Base-by-base conservation (phyloP, 176 grass and related monocot species). In the Rhynchospora breviuscula region DNA sequence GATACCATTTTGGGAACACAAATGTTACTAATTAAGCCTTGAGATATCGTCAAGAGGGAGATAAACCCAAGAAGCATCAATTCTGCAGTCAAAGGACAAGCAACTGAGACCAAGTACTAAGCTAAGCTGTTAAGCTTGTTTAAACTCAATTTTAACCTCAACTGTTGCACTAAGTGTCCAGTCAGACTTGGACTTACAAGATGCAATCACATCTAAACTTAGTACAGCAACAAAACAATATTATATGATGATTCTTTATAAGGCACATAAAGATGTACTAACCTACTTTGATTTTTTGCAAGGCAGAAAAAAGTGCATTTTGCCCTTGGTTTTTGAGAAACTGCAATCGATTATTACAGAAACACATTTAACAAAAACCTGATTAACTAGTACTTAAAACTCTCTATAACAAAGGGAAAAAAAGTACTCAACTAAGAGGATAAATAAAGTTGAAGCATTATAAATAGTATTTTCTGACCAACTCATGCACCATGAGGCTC, bases 11-110 rank as follows among this genome's bases (percentile, higher is more conserved):
- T 74, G 9, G 89, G 89, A 75, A 98, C 89, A 59, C 95, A 98
- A 65, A 94, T 91, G 73, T 79, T 53, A 75, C 58, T 25, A 75
- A 93, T 90, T 46, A 89, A 87, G 62, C 80, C 51, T 80, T 94
- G 89, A 63, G 88, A 98, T 45, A 94, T 87, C 10, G 90, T 93
- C 63, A 98, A 73, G 54, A 98, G 94, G 25, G 95, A 98, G 84
- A 98, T 98, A 64, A 98, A 98, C 61, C 95, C 95, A 5, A 98
- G 87, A 81, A 98, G 89, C 95, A 98, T 94, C 49, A 98, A 79
- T 81, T 98, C 92, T 98, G 92, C 90, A 91, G 9, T 72, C 18
- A 40, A 19, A 57, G 79, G 21, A 51, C 49, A 75, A 90, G 49
- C 9, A 62, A 87, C 9, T 63, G 25, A 83, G 81, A 26, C 1